A percentile compares a stretch with the other conserved stretches of the same genome.
These are phyloP conservation scores for Suhomyces taliae DNA, from an alignment of 1,139 yeast species.

Conservation along the genomic window DNA sequence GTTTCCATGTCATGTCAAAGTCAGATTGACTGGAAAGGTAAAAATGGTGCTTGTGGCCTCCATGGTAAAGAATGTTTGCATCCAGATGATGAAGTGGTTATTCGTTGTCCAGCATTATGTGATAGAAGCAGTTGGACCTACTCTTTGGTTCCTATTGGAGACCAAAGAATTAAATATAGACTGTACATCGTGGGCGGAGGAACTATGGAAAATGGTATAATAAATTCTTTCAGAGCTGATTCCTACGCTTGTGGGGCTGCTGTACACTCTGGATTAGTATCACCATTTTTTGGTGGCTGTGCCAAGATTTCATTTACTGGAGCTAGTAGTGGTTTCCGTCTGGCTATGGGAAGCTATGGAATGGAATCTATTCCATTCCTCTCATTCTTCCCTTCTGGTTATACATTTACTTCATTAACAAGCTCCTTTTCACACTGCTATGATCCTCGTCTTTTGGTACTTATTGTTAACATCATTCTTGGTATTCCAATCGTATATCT, in stretches of 20 bases:
- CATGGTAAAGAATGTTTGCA: constrained; percentile 59
- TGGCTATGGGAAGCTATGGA: constrained; percentile 47
- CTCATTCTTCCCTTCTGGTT: constrained; percentile 76
- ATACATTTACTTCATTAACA: constrained; percentile 44
- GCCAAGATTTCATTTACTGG: constrained; percentile 66
- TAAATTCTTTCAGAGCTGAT: constrained; percentile 79
- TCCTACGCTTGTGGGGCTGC: constrained; percentile 91
- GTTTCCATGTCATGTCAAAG: constrained; percentile 20
- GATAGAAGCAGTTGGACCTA: constrained; percentile 76
- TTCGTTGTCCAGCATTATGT: constrained; percentile 90
- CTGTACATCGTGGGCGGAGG: constrained; percentile 76
- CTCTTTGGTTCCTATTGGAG: constrained; percentile 77
- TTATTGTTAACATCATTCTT: constrained; percentile 57
- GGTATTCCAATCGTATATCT: constrained; percentile 61
- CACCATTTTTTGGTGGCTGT: constrained; percentile 80
- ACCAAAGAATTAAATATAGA: constrained; percentile 61
- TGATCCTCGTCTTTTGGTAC: constrained; percentile 64
- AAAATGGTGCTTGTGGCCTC: constrained; percentile 74
- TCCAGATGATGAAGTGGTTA: constrained; percentile 46
- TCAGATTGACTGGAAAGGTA: constrained; percentile 61
- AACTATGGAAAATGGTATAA: constrained; percentile 10
- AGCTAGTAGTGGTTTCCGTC: constrained; percentile 46
- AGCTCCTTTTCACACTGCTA: constrained; percentile 46
- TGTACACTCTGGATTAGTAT: constrained; percentile 76
- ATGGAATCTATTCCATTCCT: constrained; percentile 63